Evolutionary conservation across 441 rosid genomes (phyloP), one percentile per base, ranked within the genome.

Genomic region (Breynia disticha): DNA sequence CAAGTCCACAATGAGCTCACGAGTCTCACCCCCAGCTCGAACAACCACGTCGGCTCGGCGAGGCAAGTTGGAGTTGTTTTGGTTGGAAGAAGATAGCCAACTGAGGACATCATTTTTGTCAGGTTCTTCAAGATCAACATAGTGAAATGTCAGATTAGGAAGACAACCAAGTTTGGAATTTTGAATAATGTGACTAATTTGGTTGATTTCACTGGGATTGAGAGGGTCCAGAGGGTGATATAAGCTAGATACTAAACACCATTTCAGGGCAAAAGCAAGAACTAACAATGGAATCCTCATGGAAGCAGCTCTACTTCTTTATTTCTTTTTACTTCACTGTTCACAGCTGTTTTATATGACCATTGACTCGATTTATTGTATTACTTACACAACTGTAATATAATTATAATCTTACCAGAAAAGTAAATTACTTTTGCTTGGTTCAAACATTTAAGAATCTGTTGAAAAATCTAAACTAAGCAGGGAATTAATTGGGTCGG

Each of bases 51-150:
- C 66, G 28, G 95, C 80, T 48, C 61, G 74, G 55, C 94, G 87
- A 17, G 56, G 70, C 50, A 66, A 76, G 35, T 65, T 49, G 4
- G 55, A 49, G 24, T 48, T 55, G 49, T 42, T 50, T 20, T 24
- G 69, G 5, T 64, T 43, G 7, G 68, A 18, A 46, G 77, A 35
- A 5, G 72, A 48, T 48, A 79, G 63, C 85, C 84, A 85, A 9
- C 46, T 52, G 68, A 83, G 78, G 53, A 85, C 84, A 16, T 70
- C 75, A 11, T 10, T 55, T 62, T 85, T 88, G 12, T 78, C 76
- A 7, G 91, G 96, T 59, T 85, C 96, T 13, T 83, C 89, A 18
- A 88, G 77, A 63, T 79, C 90, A 16, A 83, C 75, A 66, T 68
- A 72, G 58, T 88, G 95, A 51, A 76, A 88, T 32, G 83, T 81